Evolutionary conservation across 2,329 filamentous ascomycete species (phyloP), one percentile per base, ranked within the genome.

Genomic region (Neopestalotiopsis sp.): DNA sequence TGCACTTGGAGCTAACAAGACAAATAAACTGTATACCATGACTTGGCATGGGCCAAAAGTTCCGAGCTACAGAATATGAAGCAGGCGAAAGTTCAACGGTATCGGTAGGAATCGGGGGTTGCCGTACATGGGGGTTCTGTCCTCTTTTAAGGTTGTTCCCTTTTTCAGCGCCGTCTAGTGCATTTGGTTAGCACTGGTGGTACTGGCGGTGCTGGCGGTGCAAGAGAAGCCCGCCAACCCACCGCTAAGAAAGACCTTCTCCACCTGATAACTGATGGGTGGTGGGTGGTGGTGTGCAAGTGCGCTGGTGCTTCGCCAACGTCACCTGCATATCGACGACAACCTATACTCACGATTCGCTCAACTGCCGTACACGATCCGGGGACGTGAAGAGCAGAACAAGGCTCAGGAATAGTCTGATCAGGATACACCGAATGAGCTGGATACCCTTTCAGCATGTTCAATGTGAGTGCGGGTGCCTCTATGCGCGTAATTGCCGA

Each of bases 81-180:
- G 45, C 45, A 52, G 17, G 17, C 45, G 45, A 52, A 52, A 52
- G 14, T 17, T 52, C 20, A 20, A 20, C 45, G 45, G 45, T 52
- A 17, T 30, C 24, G 30, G 30, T 28, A 30, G 30, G 57, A 59
- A 17, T 59, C 57, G 57, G 57, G 57, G 30, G 30, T 59, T 59
- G 20, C 57, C 57, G 57, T 24, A 24, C 57, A 30, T 32, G 28
- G 57, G 17, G 34, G 10, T 38, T 38, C 10, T 59, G 10, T 38
- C 10, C 10, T 59, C 20, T 9, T n/a, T 59, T 59, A 59, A 59
- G 57, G 57, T 59, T 59, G 57, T 59, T 59, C 57, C 57, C 57
- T 59, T 59, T 28, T 56, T 56, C 17, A 56, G 49, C 49, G 13
- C 17, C 17, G 20, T 30, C 57, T 13, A 30, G 24, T 24, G 24